phyloP scores from a whole-genome alignment of 1,284 basidiomycete species.

The Boletus sp. region DNA sequence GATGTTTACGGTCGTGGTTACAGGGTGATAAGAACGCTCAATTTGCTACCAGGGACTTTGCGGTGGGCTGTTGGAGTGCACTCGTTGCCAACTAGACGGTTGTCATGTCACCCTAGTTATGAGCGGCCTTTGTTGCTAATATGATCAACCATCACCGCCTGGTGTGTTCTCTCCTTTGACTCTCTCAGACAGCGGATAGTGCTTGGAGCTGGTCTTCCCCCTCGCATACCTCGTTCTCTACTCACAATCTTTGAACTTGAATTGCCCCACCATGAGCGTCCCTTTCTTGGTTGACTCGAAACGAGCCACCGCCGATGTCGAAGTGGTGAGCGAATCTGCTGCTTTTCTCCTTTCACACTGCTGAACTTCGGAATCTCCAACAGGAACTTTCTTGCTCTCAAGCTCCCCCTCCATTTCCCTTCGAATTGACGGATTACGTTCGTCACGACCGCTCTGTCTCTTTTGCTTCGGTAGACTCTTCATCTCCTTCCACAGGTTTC shows the following conservation, averaged over 20 bases:
- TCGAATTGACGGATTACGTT: conserved; percentile 32
- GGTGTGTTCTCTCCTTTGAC: neutral
- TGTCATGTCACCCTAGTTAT: conserved; percentile 17
- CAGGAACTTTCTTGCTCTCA: conserved; percentile 36
- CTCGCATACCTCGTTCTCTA: neutral
- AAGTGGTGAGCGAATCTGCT: conserved; percentile 24
- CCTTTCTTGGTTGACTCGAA: conserved; percentile 9
- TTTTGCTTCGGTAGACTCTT: neutral
- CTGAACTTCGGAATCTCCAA: conserved; percentile 2
- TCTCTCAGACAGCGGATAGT: neutral
- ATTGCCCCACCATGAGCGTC: conserved; percentile 14
- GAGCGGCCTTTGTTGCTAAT: neutral
- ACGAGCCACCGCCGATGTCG: conserved; percentile 21
- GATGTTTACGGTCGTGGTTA: too few species aligned
- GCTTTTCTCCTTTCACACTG: neutral
- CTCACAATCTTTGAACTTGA: neutral
- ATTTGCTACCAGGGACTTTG: too few species aligned
- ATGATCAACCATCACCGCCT: neutral
- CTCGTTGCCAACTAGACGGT: conserved; percentile 13
- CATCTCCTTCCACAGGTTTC: conserved; percentile 35
- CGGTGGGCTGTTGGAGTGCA: neutral
- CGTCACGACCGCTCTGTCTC: conserved; percentile 16
- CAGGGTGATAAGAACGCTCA: too few species aligned
- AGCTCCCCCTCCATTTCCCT: conserved; percentile 32
- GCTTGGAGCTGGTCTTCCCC: conserved; percentile 25